Evolutionary conservation across 169 alveolate species (phyloP).

Genomic region (Plasmodium sp.): DNA sequence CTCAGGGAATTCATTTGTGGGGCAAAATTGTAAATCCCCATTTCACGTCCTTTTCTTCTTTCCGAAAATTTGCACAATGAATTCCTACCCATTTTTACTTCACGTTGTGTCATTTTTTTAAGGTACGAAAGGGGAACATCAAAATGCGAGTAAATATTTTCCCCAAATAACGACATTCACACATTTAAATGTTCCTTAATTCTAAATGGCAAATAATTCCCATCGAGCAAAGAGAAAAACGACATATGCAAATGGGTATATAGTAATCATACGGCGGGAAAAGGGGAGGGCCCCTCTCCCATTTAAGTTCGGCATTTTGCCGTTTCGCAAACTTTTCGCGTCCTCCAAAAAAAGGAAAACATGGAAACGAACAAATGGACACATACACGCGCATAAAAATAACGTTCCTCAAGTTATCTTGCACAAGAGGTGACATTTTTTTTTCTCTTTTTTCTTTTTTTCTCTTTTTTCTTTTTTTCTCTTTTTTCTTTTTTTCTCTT

Average conservation of each 20-base stretch:
- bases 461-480: neutral
- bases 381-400: neutral
- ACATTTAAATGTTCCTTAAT: neutral
- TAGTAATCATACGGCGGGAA: neutral
- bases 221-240: neutral
- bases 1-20: neutral
- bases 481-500: neutral
- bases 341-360: neutral
- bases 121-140: neutral
- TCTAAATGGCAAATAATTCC: neutral
- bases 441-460: neutral
- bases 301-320: neutral
- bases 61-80: neutral
- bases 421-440: neutral
- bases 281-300: neutral
- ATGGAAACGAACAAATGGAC: neutral
- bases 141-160: neutral
- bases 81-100: neutral
- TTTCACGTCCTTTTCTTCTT: neutral
- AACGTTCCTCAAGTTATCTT: neutral
- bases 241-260: neutral
- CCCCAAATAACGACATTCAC: neutral
- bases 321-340: neutral
- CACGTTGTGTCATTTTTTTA: neutral
- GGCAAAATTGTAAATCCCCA: neutral